phyloP scores from a whole-genome alignment of 1,139 yeast genomes.

The Sugiyamaella novakii region DNA sequence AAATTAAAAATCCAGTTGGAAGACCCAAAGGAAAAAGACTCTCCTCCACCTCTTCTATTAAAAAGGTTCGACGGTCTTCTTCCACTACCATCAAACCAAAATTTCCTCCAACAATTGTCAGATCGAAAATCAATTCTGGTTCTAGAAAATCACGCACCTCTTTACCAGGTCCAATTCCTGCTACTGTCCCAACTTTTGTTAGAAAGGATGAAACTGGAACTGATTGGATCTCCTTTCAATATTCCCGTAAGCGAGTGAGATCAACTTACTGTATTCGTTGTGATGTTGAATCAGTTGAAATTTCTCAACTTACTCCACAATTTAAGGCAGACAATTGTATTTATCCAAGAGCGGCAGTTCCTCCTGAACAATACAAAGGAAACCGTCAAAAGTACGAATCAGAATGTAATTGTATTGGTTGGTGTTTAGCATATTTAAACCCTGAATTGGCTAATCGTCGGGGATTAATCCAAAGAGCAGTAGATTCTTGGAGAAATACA shows the following conservation, averaged over 20 bases:
- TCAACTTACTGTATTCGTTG: slow-evolving; percentile 41
- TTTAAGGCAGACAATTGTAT: slow-evolving; percentile 48
- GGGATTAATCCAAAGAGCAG: slow-evolving; percentile 53
- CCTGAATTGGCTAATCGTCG: slow-evolving; percentile 47
- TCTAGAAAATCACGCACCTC: background rate
- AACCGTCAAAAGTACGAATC: slow-evolving; percentile 50
- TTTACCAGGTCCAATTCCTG: slow-evolving; percentile 33
- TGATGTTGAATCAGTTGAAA: slow-evolving; percentile 41
- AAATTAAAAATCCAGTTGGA: background rate
- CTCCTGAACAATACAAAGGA: slow-evolving; percentile 47
- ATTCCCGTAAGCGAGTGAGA: slow-evolving; percentile 40
- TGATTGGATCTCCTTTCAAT: slow-evolving; percentile 43
- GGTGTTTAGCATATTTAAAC: slow-evolving; percentile 48
- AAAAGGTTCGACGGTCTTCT: background rate
- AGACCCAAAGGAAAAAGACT: background rate
- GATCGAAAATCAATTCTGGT: background rate
- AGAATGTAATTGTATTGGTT: slow-evolving; percentile 51
- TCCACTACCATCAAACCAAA: background rate
- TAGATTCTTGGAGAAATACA: slow-evolving; percentile 53
- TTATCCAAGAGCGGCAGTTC: slow-evolving; percentile 50
- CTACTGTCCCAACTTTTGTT: slow-evolving; percentile 34
- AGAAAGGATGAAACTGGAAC: slow-evolving; percentile 39
- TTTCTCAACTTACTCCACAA: slow-evolving; percentile 34
- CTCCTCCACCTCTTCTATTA: background rate
- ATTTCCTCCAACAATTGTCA: slow-evolving; percentile 2